These are phyloP conservation scores for Astragalus membranaceus DNA, from an alignment of 306 rosid species.

Conservation along the genomic window DNA sequence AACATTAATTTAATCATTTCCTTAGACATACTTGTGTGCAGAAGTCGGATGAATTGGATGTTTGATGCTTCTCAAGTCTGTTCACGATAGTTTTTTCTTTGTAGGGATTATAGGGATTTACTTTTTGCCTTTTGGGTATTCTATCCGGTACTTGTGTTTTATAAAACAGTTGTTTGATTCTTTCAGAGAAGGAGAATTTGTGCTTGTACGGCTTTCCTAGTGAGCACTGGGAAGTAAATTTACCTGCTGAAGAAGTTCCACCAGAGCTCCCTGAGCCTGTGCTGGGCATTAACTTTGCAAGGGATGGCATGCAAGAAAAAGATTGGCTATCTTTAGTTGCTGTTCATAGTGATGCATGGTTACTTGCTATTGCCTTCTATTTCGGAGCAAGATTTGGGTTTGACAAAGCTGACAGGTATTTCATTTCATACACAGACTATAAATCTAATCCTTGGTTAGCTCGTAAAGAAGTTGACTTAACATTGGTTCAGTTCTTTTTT, in stretches of 20 bases:
- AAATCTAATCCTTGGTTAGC: not conserved
- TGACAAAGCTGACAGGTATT: slow-evolving; percentile 74
- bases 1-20: not conserved
- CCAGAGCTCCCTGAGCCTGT: slow-evolving; percentile 97
- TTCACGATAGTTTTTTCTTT: not conserved
- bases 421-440: not conserved
- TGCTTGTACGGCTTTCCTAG: slow-evolving; percentile 81
- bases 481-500: not conserved
- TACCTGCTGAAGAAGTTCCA: slow-evolving; percentile 98
- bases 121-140: not conserved
- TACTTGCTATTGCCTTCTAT: slow-evolving; percentile 84
- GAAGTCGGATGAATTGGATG: not conserved
- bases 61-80: slow-evolving; percentile 14
- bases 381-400: slow-evolving; percentile 95
- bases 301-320: slow-evolving; percentile 92
- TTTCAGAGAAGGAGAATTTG: slow-evolving; percentile 89
- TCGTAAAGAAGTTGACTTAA: not conserved
- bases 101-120: not conserved
- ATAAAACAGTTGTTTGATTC: slow-evolving; percentile 12
- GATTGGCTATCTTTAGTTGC: slow-evolving; percentile 91
- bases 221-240: slow-evolving; percentile 95
- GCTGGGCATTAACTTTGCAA: slow-evolving; percentile 87
- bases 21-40: not conserved
- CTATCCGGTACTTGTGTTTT: slow-evolving; percentile 12
- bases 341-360: slow-evolving; percentile 96